phyloP scores from a whole-genome alignment of 306 rosid genomes.

The Medicago ruthenica region DNA sequence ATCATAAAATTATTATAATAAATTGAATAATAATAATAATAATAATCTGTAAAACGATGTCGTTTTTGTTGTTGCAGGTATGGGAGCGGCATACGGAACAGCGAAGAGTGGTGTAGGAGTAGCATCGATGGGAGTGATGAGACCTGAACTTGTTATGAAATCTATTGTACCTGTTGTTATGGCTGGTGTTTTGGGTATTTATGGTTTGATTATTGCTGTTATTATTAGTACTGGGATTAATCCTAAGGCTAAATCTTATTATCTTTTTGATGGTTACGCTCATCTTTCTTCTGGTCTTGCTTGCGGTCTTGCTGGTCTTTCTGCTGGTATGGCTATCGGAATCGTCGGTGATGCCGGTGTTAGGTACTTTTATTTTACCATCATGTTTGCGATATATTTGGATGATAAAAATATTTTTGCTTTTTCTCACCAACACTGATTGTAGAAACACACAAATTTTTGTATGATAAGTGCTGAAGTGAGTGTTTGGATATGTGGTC shows the following conservation, averaged over 20 bases:
- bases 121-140: constrained; percentile 83
- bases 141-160: constrained; percentile 80
- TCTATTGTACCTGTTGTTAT: constrained; percentile 78
- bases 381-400: too few species aligned
- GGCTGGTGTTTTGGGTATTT: constrained; percentile 83
- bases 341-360: constrained; percentile 82
- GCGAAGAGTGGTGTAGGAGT: constrained; percentile 76
- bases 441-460: background rate
- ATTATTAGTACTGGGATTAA: constrained; percentile 76
- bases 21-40: background rate
- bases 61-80: constrained; percentile 48
- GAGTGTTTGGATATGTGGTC: background rate
- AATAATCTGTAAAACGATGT: background rate
- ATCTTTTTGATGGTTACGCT: constrained; percentile 72
- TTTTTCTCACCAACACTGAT: too few species aligned
- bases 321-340: constrained; percentile 83
- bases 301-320: constrained; percentile 75
- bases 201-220: constrained; percentile 77
- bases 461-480: constrained; percentile 1
- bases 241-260: constrained; percentile 71
- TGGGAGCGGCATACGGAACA: constrained; percentile 75
- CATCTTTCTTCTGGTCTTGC: constrained; percentile 78
- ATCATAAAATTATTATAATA: background rate
- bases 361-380: constrained; percentile 34
- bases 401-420: too few species aligned